Evolutionary conservation across 2,329 filamentous ascomycete species (phyloP).

Genomic region (Ophiostoma perfectum): DNA sequence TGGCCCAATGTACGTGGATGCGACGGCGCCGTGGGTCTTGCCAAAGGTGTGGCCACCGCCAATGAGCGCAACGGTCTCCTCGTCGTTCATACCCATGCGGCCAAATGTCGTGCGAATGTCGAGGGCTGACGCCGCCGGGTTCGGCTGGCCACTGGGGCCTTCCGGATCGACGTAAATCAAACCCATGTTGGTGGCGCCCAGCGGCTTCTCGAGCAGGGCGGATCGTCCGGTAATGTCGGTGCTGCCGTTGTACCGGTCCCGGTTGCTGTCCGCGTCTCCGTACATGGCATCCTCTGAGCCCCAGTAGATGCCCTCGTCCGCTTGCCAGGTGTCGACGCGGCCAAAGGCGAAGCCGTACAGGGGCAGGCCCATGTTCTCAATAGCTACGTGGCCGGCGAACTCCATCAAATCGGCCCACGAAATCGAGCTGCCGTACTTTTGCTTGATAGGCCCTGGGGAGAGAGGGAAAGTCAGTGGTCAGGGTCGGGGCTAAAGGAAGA

Average conservation of each 20-base stretch:
- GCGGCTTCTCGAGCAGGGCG: constrained; percentile 55
- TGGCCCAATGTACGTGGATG: constrained; percentile 56
- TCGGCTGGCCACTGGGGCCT: constrained; percentile 66
- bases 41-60: constrained; percentile 73
- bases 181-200: constrained; percentile 67
- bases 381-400: constrained; percentile 68
- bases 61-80: constrained; percentile 75
- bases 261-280: not conserved
- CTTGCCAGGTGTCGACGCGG: constrained; percentile 66
- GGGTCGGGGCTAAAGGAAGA: too few relatives aligned
- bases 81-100: constrained; percentile 79
- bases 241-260: constrained; percentile 58
- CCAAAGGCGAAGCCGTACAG: constrained; percentile 70
- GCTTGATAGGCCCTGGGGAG: constrained; percentile 62
- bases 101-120: constrained; percentile 71
- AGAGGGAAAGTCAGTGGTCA: not conserved
- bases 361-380: constrained; percentile 71
- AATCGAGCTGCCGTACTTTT: constrained; percentile 78
- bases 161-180: constrained; percentile 80
- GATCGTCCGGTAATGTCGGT: constrained; percentile 61
- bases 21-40: constrained; percentile 71
- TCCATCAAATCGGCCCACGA: constrained; percentile 72
- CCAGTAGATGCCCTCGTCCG: constrained; percentile 73
- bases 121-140: constrained; percentile 61
- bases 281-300: constrained; percentile 58